These are phyloP conservation scores for Neurospora tetrasperma DNA, from an alignment of 495 filamentous ascomycete species.

Conservation along the genomic window DNA sequence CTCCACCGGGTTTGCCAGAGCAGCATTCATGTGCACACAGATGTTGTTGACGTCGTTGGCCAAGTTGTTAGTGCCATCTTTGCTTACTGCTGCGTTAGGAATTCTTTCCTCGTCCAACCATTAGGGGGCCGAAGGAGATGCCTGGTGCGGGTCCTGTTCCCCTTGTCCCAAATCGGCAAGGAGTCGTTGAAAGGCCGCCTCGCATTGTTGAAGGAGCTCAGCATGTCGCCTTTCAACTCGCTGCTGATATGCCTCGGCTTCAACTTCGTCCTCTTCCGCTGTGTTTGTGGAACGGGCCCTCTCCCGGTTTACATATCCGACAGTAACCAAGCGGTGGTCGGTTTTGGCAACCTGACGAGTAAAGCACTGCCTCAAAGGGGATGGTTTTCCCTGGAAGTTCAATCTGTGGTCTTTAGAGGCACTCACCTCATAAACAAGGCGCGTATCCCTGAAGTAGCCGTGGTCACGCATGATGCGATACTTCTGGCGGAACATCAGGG, in stretches of 20 bases:
- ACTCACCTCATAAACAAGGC: background rate
- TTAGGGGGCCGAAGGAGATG: background rate
- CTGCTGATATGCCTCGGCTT: background rate
- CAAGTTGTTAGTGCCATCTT: background rate
- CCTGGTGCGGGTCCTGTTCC: background rate
- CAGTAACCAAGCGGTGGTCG: background rate
- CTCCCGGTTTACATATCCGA: background rate
- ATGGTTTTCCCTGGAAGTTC: background rate
- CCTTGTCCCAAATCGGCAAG: background rate
- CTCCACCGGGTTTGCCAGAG: background rate
- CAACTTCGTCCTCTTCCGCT: background rate
- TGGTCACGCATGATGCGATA: background rate
- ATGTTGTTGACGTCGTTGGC: background rate
- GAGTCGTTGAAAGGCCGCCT: background rate
- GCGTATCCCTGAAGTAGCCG: background rate
- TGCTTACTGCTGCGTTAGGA: background rate
- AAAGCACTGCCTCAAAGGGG: background rate
- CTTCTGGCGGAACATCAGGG: background rate
- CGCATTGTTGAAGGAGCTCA: background rate
- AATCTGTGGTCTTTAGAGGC: background rate
- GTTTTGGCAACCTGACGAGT: background rate
- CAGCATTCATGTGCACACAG: background rate
- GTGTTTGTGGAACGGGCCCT: background rate
- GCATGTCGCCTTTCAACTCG: background rate
- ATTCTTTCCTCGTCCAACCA: background rate